Conservation (phyloP, 257 asterid species). For the Rauvolfia tetraphylla region DNA sequence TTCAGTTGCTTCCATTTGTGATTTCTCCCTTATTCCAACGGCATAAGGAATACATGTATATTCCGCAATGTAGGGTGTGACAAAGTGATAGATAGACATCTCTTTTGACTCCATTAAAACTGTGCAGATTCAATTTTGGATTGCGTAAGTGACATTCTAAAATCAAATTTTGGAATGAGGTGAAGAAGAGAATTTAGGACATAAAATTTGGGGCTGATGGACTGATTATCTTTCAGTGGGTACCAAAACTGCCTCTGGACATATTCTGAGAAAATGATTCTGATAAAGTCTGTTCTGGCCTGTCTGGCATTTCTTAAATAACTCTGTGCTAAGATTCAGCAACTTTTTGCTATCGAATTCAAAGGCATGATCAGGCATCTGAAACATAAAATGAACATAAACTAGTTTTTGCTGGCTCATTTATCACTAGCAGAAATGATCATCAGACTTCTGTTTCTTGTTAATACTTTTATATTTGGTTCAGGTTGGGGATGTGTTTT, state of each 20-base stretch:
- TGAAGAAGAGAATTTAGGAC: background rate
- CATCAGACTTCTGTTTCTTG: background rate
- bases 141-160: background rate
- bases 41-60: background rate
- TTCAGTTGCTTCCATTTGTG: background rate
- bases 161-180: background rate
- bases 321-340: background rate
- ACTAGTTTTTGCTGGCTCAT: background rate
- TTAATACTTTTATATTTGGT: background rate
- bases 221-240: background rate
- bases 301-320: background rate
- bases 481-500: background rate
- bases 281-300: background rate
- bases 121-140: background rate
- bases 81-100: background rate
- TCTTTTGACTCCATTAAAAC: background rate
- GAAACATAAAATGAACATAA: background rate
- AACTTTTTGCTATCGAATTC: background rate
- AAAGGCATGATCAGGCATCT: background rate
- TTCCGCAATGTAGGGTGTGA: background rate
- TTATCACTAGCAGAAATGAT: background rate
- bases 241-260: background rate
- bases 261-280: background rate
- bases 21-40: background rate
- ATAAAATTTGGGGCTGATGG: background rate